A percentile compares a stretch with the other conserved stretches of the same genome.
phyloP scores from a whole-genome alignment of 257 asterid genomes.

The Solanum neorickii region DNA sequence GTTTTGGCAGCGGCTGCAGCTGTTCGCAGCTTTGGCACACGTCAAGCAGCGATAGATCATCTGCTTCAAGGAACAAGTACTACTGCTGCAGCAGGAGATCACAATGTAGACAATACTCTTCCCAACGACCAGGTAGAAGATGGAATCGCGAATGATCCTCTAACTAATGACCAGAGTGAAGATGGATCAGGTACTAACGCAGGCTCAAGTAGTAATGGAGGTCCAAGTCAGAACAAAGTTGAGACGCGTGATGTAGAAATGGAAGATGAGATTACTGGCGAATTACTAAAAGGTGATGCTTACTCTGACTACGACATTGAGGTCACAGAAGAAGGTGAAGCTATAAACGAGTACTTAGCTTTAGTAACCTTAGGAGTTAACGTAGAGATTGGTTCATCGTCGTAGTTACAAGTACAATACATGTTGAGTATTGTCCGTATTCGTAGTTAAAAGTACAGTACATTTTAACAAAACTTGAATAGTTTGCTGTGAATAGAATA shows the following conservation, averaged over 20 bases:
- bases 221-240: constrained; percentile 1
- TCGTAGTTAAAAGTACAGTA: neutral
- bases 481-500: neutral
- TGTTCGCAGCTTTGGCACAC: constrained; percentile 29
- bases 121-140: neutral
- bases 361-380: constrained; percentile 15
- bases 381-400: neutral
- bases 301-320: constrained; percentile 80
- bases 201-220: constrained; percentile 13
- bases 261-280: constrained; percentile 70
- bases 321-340: constrained; percentile 80
- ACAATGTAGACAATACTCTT: neutral
- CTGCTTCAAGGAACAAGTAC: constrained; percentile 25
- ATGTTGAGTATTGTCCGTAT: neutral
- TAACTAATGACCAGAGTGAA: neutral
- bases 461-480: neutral
- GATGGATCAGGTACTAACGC: neutral
- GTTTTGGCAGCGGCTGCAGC: constrained; percentile 43
- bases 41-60: constrained; percentile 40
- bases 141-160: neutral
- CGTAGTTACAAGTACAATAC: neutral
- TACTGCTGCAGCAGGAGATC: neutral
- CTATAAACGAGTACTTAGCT: constrained; percentile 63
- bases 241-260: constrained; percentile 56
- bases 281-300: constrained; percentile 52